Base-by-base conservation (phyloP, 2,329 filamentous ascomycete species). In the Claviceps sp. region DNA sequence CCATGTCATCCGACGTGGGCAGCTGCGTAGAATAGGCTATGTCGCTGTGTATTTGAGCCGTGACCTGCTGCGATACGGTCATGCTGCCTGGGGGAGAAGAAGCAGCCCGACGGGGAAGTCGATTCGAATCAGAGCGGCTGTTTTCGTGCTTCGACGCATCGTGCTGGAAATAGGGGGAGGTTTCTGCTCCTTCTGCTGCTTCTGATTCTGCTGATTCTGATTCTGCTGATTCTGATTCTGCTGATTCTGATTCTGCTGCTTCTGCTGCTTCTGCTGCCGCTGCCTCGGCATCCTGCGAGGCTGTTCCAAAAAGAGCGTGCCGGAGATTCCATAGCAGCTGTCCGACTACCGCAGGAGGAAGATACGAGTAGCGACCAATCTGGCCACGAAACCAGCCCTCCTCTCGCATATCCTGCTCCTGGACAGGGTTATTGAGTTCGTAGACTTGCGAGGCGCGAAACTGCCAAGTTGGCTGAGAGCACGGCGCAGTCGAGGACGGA, bases 371-470 rank as follows among this genome's bases (percentile, higher is more conserved):
- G 48, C 72, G 74, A 26, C 69, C 66, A n/a, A 80, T 72, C 2
- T 71, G 63, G 1, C 67, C 65, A 5, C 70, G 66, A 0, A 81
- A 60, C 75, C 79, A 80, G 0, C 76, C 79, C 40, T 77, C 74
- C 43, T 69, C 66, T 45, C 70, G 71, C 68, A 83, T 77, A 50
- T 73, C 67, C 0, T 68, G 64, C 1, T 78, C 65, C 0, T 71
- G 65, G 1, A 80, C 68, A 0, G 80, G 76, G 60, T 83, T 75
- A 58, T 82, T 82, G 26, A 85, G 70, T 62, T 80, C 72, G 58
- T 83, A 85, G 1, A 85, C 69, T 57, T 82, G 67, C 2, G 53
- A 46, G 17, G 67, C 53, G 29, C 50, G 50, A 52, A 66, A 67
- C 2, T 54, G 57, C 62, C 62, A 68, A 43, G 37, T 51, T 13